Conservation (phyloP, 176 grass and related monocot genomes). For the Alloteropsis semialata region DNA sequence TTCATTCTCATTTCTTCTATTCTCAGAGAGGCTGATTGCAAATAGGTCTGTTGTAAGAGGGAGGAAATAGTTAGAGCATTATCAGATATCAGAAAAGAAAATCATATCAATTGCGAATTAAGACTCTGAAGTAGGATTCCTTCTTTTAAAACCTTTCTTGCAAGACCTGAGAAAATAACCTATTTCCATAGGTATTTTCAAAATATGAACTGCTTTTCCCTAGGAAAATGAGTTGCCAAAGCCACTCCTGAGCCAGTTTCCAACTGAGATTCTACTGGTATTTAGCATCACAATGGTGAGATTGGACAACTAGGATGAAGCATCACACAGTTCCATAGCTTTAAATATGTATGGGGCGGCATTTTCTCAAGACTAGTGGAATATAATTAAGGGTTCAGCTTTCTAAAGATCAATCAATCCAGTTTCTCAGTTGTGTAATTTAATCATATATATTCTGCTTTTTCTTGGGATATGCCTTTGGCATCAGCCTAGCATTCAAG, state of each 20-base stretch:
- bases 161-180: background rate
- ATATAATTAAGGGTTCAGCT: background rate
- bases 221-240: background rate
- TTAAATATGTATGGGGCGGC: background rate
- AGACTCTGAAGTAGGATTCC: background rate
- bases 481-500: background rate
- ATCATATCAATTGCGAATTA: background rate
- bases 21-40: slow-evolving; percentile 64
- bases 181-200: background rate
- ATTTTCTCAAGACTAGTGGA: background rate
- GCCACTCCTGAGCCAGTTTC: background rate
- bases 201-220: background rate
- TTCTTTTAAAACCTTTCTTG: background rate
- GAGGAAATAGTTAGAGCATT: background rate
- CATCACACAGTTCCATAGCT: background rate
- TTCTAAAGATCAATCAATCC: background rate
- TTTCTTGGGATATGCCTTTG: background rate
- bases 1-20: slow-evolving; percentile 89
- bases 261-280: background rate
- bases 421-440: background rate
- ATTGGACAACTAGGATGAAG: background rate
- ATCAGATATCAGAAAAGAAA: background rate
- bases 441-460: background rate
- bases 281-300: background rate
- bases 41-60: slow-evolving; percentile 53